Conservation (phyloP, 495 filamentous ascomycete species). For the Trichoderma reesei region DNA sequence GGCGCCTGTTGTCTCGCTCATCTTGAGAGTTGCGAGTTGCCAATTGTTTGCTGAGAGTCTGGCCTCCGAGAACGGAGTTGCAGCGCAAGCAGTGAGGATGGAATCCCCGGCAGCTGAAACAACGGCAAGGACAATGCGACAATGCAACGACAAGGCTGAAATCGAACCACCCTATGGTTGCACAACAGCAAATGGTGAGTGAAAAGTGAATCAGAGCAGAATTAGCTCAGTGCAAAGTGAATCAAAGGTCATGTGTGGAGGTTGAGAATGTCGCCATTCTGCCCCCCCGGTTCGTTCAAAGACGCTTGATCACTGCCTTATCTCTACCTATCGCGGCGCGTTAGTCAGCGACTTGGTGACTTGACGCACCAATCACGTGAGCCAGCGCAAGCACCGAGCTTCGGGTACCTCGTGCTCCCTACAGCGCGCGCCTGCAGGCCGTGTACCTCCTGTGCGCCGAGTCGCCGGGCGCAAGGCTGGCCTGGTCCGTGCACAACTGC, state of each 20-base stretch:
- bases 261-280: not conserved
- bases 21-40: not conserved
- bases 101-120: not conserved
- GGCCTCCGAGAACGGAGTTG: not conserved
- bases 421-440: not conserved
- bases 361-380: not conserved
- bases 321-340: not conserved
- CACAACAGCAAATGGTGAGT: not conserved
- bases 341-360: not conserved
- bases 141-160: not conserved
- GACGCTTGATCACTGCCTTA: too few relatives aligned
- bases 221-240: not conserved
- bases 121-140: not conserved
- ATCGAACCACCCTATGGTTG: not conserved
- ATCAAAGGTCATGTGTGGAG: not conserved
- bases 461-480: conserved; percentile 1
- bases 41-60: not conserved
- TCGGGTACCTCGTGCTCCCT: too few relatives aligned
- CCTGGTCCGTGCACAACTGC: conserved; percentile 11
- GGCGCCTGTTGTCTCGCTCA: not conserved
- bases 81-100: not conserved
- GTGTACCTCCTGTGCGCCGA: not conserved
- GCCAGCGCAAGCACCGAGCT: not conserved
- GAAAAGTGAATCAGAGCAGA: not conserved
- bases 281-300: not conserved